phyloP scores from a whole-genome alignment of 1,139 yeast genomes.

The Waltiozyma solani region DNA sequence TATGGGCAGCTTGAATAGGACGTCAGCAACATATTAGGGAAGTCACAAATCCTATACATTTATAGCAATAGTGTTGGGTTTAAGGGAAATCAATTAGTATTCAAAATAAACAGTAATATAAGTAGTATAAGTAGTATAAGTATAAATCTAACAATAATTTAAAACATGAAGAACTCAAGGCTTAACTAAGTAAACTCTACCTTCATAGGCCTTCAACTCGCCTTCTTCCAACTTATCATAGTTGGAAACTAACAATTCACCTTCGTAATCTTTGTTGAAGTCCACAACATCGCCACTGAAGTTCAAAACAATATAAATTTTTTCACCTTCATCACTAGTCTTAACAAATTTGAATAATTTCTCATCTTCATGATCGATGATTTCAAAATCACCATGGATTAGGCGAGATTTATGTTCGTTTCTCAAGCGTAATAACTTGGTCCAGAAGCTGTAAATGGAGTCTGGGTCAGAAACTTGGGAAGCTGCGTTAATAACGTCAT shows the following conservation, averaged over 20 bases:
- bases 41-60: too few relatives aligned
- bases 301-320: conserved; percentile 36
- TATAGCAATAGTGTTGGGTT: too few relatives aligned
- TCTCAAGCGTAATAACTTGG: conserved; percentile 32
- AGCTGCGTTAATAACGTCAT: conserved; percentile 38
- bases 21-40: too few relatives aligned
- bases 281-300: conserved; percentile 23
- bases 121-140: too few relatives aligned
- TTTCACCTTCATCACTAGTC: conserved; percentile 17
- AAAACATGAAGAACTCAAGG: too few relatives aligned
- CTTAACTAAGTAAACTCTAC: conserved; percentile 3
- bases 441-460: conserved; percentile 39
- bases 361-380: conserved; percentile 30
- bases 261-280: conserved; percentile 25
- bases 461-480: conserved; percentile 35
- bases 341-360: conserved; percentile 33
- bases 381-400: conserved; percentile 38
- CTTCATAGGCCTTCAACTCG: conserved; percentile 8
- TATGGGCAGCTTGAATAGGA: too few relatives aligned
- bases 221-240: conserved; percentile 1
- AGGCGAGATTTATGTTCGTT: conserved; percentile 34
- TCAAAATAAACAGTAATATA: too few relatives aligned
- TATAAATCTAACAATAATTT: too few relatives aligned
- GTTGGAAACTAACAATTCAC: conserved; percentile 9
- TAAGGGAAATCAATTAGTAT: too few relatives aligned